A percentile compares a stretch with the other conserved stretches of the same genome.
These are phyloP conservation scores for Gnomoniopsis smithogilvyi DNA, from an alignment of 2,329 filamentous ascomycete genomes.

Conservation along the genomic window DNA sequence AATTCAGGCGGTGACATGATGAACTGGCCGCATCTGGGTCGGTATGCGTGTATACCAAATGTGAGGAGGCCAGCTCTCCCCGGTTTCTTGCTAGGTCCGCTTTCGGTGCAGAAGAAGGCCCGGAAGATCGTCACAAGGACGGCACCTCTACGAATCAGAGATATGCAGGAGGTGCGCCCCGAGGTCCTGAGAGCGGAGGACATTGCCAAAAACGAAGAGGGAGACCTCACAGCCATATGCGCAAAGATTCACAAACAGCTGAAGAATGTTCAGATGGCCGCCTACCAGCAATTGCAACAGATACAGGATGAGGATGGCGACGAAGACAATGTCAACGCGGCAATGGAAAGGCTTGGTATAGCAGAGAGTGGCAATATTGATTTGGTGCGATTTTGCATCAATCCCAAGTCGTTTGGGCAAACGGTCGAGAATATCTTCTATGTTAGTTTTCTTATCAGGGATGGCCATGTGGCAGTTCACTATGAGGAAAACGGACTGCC, in stretches of 20 bases:
- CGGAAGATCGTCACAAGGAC: conserved; percentile 69
- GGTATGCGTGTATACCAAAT: conserved; percentile 69
- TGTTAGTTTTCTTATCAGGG: conserved; percentile 87
- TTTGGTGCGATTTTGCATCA: conserved; percentile 83
- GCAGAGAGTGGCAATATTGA: conserved; percentile 69
- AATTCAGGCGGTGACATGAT: conserved; percentile 72
- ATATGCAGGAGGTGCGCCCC: conserved; percentile 68
- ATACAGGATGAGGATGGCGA: conserved; percentile 42
- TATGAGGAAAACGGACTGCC: conserved; percentile 72
- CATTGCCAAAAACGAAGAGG: conserved; percentile 71
- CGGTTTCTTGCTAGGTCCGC: conserved; percentile 81
- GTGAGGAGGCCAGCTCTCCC: conserved; percentile 73
- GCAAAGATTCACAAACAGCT: conserved; percentile 68
- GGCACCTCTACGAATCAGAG: conserved; percentile 66
- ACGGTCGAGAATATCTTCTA: conserved; percentile 98
- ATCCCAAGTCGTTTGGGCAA: conserved; percentile 87
- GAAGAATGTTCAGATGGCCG: conserved; percentile 41
- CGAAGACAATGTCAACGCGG: conserved; percentile 41
- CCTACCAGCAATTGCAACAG: conserved; percentile 43
- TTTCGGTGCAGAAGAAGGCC: conserved; percentile 83
- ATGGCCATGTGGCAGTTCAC: conserved; percentile 73
- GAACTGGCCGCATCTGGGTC: conserved; percentile 84
- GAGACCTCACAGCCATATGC: conserved; percentile 76
- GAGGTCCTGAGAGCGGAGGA: conserved; percentile 74
- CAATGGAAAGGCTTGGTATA: conserved; percentile 66